A percentile compares a stretch with the other conserved stretches of the same genome.
Conservation (phyloP, 2,329 filamentous ascomycete genomes). For the Venturia pyrina region DNA sequence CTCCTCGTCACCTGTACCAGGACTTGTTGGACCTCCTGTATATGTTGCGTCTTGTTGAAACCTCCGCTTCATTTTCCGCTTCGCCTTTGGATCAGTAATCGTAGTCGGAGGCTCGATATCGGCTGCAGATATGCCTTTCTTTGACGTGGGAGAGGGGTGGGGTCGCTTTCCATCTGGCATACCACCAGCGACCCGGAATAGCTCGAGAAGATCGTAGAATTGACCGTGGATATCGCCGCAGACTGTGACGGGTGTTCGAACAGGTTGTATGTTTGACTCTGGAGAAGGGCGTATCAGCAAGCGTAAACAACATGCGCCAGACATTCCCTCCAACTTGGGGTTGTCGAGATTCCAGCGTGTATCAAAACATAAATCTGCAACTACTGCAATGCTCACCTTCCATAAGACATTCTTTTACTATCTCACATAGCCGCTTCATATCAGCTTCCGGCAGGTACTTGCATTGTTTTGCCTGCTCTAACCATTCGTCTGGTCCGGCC, state of each 20-base stretch:
- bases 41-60: constrained; percentile 43
- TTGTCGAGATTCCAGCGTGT: neutral
- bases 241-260: constrained; percentile 89
- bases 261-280: constrained; percentile 99
- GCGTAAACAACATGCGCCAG: neutral
- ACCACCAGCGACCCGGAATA: constrained; percentile 91
- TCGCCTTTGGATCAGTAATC: constrained; percentile 78
- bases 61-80: constrained; percentile 64
- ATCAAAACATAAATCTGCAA: neutral
- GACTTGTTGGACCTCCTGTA: constrained; percentile 38
- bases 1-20: constrained; percentile 37
- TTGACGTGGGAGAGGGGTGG: constrained; percentile 43
- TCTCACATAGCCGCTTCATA: constrained; percentile 98
- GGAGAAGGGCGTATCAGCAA: constrained; percentile 10
- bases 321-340: neutral
- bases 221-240: constrained; percentile 98
- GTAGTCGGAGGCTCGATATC: constrained; percentile 85
- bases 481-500: constrained; percentile 88
- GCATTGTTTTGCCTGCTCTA: constrained; percentile 92
- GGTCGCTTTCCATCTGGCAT: constrained; percentile 76
- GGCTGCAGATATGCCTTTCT: constrained; percentile 59
- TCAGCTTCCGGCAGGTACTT: constrained; percentile 91
- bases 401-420: constrained; percentile 98
- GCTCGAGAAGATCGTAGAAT: constrained; percentile 94
- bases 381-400: constrained; percentile 53